These are phyloP conservation scores for Lentinula novae-zelandiae DNA, from an alignment of 1,284 basidiomycete genomes.

Conservation along the genomic window DNA sequence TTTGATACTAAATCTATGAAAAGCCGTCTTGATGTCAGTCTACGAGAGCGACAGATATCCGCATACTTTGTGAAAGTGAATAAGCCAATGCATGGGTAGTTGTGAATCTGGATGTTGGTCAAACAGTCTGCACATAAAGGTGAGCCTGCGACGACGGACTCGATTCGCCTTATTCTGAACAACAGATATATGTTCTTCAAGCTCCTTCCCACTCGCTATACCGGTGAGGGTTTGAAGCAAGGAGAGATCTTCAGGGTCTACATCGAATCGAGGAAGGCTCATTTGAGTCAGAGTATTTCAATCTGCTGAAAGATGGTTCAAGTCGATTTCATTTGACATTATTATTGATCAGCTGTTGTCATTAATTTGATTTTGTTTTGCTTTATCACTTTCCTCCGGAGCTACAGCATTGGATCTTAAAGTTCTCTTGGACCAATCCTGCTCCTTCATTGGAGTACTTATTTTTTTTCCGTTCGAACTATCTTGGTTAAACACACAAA, in stretches of 20 bases:
- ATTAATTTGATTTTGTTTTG: too few species aligned
- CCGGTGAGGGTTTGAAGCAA: conserved; percentile 39
- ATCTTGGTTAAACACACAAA: too few species aligned
- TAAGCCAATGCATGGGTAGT: conserved; percentile 3
- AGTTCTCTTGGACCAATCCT: too few species aligned
- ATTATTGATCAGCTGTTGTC: too few species aligned
- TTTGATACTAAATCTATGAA: conserved; percentile 3
- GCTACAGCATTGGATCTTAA: too few species aligned
- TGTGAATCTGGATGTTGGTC: neutral
- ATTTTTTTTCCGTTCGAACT: too few species aligned
- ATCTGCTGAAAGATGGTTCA: too few species aligned
- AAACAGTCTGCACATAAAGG: neutral
- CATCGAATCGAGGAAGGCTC: neutral
- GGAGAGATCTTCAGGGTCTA: conserved; percentile 23
- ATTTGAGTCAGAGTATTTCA: neutral
- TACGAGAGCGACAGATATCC: neutral
- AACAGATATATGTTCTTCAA: conserved; percentile 41
- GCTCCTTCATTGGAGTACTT: too few species aligned
- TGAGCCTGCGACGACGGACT: neutral
- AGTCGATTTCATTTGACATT: too few species aligned
- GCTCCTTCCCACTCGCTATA: conserved; percentile 33
- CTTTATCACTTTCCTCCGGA: too few species aligned
- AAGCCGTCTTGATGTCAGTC: neutral
- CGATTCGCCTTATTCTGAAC: conserved; percentile 36
- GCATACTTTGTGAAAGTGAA: conserved; percentile 3